A percentile compares a stretch with the other conserved stretches of the same genome.
Conservation (phyloP, 83 land plant genomes). For the Picea abies region DNA sequence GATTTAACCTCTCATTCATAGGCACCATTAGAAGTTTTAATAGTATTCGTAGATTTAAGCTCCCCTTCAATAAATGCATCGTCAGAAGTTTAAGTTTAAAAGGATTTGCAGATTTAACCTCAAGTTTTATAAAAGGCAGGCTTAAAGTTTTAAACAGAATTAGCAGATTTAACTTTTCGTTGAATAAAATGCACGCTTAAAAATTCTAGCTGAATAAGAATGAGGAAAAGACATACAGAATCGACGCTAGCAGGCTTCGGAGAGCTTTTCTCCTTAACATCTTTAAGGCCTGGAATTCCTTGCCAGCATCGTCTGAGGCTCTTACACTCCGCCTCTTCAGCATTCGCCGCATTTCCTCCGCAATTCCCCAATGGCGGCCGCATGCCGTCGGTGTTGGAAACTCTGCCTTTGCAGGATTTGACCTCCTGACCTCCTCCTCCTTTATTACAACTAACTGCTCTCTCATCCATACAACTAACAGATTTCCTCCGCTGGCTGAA, state of each 20-base stretch:
- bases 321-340: conserved; percentile 46
- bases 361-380: conserved; percentile 22
- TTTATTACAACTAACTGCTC: conserved; percentile 24
- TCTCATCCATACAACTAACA: conserved; percentile 9
- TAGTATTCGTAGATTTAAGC: too few relatives aligned
- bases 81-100: too few relatives aligned
- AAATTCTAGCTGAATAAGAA: too few relatives aligned
- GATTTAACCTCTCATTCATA: too few relatives aligned
- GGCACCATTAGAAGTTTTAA: too few relatives aligned
- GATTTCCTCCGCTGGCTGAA: conserved; percentile 13
- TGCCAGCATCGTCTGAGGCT: conserved; percentile 77
- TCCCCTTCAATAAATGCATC: too few relatives aligned
- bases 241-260: neutral
- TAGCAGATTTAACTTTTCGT: too few relatives aligned
- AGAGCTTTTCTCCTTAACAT: neutral
- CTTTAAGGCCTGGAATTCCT: conserved; percentile 43
- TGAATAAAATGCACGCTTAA: too few relatives aligned
- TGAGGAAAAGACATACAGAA: neutral
- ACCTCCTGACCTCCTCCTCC: conserved; percentile 30
- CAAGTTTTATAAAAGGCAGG: too few relatives aligned
- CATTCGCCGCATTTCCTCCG: conserved; percentile 29
- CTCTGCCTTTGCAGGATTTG: conserved; percentile 14
- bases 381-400: conserved; percentile 5
- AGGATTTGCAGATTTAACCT: too few relatives aligned
- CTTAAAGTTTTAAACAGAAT: too few relatives aligned